These are phyloP conservation scores for Lepraria neglecta DNA, from an alignment of 495 filamentous ascomycete genomes.

Conservation along the genomic window DNA sequence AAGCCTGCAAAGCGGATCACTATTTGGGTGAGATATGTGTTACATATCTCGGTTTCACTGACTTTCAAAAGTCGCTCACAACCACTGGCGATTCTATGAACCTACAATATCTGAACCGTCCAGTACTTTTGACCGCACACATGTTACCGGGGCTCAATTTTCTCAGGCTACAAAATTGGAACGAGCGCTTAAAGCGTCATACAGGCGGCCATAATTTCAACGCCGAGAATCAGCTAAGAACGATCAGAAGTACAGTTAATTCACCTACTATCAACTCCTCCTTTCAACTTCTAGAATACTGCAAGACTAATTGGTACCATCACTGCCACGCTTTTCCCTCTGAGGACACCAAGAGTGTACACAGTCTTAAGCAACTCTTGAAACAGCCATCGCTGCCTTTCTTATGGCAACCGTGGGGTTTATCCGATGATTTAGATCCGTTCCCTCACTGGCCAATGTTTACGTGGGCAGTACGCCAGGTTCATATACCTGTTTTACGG, in stretches of 20 bases:
- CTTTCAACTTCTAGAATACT: slow-evolving; percentile 3
- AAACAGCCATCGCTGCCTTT: slow-evolving; percentile 5
- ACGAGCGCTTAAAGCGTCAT: neutral
- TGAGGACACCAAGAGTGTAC: neutral
- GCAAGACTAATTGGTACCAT: neutral
- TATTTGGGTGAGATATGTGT: slow-evolving; percentile 23
- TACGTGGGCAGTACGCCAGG: neutral
- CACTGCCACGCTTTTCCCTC: neutral
- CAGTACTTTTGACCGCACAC: neutral
- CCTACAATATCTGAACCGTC: slow-evolving; percentile 1
- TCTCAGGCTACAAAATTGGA: slow-evolving; percentile 5
- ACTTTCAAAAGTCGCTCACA: slow-evolving; percentile 18
- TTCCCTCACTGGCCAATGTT: slow-evolving; percentile 4
- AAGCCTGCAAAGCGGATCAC: slow-evolving; percentile 11
- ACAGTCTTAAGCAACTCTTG: slow-evolving; percentile 5
- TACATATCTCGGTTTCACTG: slow-evolving; percentile 22
- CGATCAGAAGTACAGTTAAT: neutral
- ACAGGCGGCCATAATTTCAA: neutral
- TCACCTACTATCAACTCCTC: neutral
- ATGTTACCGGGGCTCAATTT: neutral
- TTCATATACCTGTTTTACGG: slow-evolving; percentile 10
- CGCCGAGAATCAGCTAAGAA: neutral
- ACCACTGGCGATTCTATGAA: neutral
- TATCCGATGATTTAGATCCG: neutral
- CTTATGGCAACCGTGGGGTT: slow-evolving; percentile 3